phyloP scores from a whole-genome alignment of 495 filamentous ascomycete species.

The Schizothecium vesticola region DNA sequence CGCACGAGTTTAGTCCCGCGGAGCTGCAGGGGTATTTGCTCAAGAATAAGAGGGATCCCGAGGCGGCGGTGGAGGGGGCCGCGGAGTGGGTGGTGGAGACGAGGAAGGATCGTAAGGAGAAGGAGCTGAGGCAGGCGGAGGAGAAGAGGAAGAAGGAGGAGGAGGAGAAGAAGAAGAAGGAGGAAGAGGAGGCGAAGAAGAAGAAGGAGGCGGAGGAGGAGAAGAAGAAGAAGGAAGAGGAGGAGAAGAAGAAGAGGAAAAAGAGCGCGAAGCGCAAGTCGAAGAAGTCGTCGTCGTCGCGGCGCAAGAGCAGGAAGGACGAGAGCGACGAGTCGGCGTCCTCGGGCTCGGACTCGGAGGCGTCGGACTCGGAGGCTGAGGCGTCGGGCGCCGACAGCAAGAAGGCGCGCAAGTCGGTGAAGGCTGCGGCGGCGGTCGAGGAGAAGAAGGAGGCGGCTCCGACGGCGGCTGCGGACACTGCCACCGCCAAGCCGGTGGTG shows the following conservation, averaged over 20 bases:
- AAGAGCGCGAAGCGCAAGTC: slow-evolving; percentile 12
- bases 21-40: slow-evolving; percentile 75
- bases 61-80: slow-evolving; percentile 51
- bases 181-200: slow-evolving; percentile 28
- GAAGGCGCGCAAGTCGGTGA: slow-evolving; percentile 13
- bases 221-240: slow-evolving; percentile 22
- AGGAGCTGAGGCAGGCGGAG: slow-evolving; percentile 43
- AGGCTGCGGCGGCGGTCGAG: slow-evolving; percentile 9
- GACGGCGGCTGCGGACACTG: not conserved
- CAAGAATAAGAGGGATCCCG: slow-evolving; percentile 59
- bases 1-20: slow-evolving; percentile 62
- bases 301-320: slow-evolving; percentile 7
- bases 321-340: slow-evolving; percentile 7
- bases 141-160: slow-evolving; percentile 37
- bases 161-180: slow-evolving; percentile 30
- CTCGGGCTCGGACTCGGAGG: slow-evolving; percentile 14
- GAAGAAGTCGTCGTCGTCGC: slow-evolving; percentile 6
- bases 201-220: slow-evolving; percentile 23
- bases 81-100: slow-evolving; percentile 53
- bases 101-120: slow-evolving; percentile 54
- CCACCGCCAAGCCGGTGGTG: not conserved
- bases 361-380: not conserved
- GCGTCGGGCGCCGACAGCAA: slow-evolving; percentile 15
- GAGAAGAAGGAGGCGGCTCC: not conserved
- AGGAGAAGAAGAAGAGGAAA: slow-evolving; percentile 4